These are phyloP conservation scores for Ramalina intermedia DNA, from an alignment of 495 filamentous ascomycete species.

Conservation along the genomic window DNA sequence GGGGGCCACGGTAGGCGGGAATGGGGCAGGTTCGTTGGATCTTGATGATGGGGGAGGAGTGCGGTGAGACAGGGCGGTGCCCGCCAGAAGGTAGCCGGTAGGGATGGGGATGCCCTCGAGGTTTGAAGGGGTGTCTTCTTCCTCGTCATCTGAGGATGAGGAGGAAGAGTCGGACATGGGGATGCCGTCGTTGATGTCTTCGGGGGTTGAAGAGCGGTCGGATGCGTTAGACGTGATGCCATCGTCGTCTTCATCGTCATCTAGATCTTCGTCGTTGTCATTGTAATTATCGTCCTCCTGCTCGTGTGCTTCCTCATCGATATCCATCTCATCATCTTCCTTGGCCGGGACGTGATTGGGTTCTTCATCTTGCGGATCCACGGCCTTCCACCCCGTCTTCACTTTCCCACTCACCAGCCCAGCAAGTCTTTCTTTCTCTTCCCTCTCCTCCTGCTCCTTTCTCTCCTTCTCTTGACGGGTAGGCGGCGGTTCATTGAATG, in stretches of 20 bases:
- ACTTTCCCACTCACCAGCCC: slow-evolving; percentile 11
- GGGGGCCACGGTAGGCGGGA: not conserved
- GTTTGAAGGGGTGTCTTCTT: too few species aligned
- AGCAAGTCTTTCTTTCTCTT: slow-evolving; percentile 32
- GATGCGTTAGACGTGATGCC: too few species aligned
- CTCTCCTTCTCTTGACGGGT: slow-evolving; percentile 29
- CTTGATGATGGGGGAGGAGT: not conserved
- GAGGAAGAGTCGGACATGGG: slow-evolving; percentile 24
- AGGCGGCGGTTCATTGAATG: slow-evolving; percentile 62
- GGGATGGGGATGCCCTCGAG: too few species aligned
- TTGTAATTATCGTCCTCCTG: slow-evolving; percentile 19
- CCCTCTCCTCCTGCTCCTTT: slow-evolving; percentile 27
- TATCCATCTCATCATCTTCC: slow-evolving; percentile 18
- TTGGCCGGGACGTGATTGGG: slow-evolving; percentile 17
- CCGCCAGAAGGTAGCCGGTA: too few species aligned
- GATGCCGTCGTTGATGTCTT: slow-evolving; percentile 3
- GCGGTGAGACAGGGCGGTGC: too few species aligned
- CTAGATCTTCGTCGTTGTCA: slow-evolving; percentile 25
- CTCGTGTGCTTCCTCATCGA: slow-evolving; percentile 7
- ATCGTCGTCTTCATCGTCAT: slow-evolving; percentile 39
- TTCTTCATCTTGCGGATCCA: slow-evolving; percentile 40
- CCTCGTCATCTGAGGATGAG: not conserved
- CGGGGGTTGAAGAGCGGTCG: slow-evolving; percentile 9
- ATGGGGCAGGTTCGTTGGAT: not conserved
- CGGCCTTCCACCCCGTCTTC: slow-evolving; percentile 58